Percentiles rank a stretch among this genome's conserved stretches.
These are phyloP conservation scores for Acanthamoeba royreba DNA, from an alignment of 208 protist genomes.

Conservation along the genomic window DNA sequence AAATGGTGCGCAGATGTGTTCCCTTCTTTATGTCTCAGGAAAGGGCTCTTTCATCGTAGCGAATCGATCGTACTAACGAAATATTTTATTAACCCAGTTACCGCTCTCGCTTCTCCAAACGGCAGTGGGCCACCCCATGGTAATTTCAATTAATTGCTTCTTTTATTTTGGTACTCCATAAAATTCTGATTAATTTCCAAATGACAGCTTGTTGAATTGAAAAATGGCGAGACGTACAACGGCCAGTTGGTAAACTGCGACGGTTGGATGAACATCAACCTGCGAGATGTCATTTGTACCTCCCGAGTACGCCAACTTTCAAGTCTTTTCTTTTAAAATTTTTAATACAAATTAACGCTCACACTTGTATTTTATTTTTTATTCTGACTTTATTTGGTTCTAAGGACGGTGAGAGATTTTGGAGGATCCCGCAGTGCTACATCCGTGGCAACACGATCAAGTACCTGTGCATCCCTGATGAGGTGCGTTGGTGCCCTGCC, in stretches of 20 bases:
- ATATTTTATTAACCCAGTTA: neutral
- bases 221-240: slow-evolving; percentile 92
- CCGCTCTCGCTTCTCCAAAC: slow-evolving; percentile 14
- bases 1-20: no score
- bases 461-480: slow-evolving; percentile 85
- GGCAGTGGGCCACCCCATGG: neutral
- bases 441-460: slow-evolving; percentile 90
- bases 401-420: slow-evolving; percentile 87
- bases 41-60: no score
- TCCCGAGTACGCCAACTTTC: slow-evolving; percentile 69
- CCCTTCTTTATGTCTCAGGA: no score
- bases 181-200: neutral
- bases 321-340: neutral
- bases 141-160: neutral
- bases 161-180: neutral
- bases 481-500: slow-evolving; percentile 56
- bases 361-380: neutral
- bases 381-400: neutral
- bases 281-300: slow-evolving; percentile 84
- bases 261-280: slow-evolving; percentile 88
- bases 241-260: slow-evolving; percentile 85
- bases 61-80: no score
- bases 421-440: slow-evolving; percentile 82
- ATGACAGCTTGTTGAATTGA: slow-evolving; percentile 85
- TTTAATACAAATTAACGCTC: neutral